Evolutionary conservation across 805 yeast species (phyloP).

Genomic region (Ogataea corticis): DNA sequence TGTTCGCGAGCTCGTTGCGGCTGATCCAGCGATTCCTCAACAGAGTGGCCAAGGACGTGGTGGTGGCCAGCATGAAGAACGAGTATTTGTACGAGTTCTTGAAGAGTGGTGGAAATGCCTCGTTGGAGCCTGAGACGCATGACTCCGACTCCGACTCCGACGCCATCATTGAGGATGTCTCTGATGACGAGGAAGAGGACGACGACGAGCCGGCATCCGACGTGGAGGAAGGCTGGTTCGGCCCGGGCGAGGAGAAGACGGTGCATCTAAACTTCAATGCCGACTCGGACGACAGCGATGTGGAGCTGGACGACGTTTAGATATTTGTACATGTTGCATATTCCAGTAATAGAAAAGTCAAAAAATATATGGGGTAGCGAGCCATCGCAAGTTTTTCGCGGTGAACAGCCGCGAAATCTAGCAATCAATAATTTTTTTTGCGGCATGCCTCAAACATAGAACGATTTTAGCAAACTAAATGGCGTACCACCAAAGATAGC

Average conservation of each 20-base stretch:
- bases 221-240: slow-evolving; percentile 29
- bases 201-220: background rate
- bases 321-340: too few species aligned
- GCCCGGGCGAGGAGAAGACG: slow-evolving; percentile 32
- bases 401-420: too few species aligned
- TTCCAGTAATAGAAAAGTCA: too few species aligned
- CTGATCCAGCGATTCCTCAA: slow-evolving; percentile 74
- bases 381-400: too few species aligned
- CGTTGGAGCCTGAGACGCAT: slow-evolving; percentile 24
- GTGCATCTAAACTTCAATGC: slow-evolving; percentile 36
- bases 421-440: too few species aligned
- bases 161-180: slow-evolving; percentile 33
- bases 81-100: slow-evolving; percentile 57
- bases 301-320: slow-evolving; percentile 19
- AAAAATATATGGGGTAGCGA: too few species aligned
- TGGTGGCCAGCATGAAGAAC: slow-evolving; percentile 51
- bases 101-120: slow-evolving; percentile 13
- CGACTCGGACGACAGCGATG: slow-evolving; percentile 35
- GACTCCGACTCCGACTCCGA: slow-evolving; percentile 30
- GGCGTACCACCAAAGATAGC: too few species aligned
- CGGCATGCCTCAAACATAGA: too few species aligned
- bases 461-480: too few species aligned
- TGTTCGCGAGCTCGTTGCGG: slow-evolving; percentile 64
- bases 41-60: slow-evolving; percentile 74
- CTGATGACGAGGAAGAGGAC: slow-evolving; percentile 31